These are phyloP conservation scores for Globisporangium heterothallicum DNA, from an alignment of 352 stramenopile genomes.

Conservation along the genomic window DNA sequence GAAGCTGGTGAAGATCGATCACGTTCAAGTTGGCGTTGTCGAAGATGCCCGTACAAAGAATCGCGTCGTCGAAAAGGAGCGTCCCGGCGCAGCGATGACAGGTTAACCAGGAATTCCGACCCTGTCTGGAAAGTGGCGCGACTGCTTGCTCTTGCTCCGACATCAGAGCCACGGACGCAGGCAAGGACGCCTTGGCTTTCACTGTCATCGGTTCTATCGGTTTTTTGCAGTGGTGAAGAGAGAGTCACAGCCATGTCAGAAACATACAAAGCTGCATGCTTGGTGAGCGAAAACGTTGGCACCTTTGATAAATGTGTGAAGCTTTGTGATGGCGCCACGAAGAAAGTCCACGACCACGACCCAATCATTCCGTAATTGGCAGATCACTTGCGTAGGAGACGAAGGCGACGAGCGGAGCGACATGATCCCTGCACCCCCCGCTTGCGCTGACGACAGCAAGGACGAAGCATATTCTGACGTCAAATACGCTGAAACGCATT, in stretches of 20 bases:
- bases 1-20: conserved; percentile 45
- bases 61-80: conserved; percentile 42
- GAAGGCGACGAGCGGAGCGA: conserved; percentile 33
- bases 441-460: conserved; percentile 23
- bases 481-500: conserved; percentile 20
- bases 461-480: conserved; percentile 11
- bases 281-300: no score
- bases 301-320: conserved; percentile 53
- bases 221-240: background rate
- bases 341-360: conserved; percentile 50
- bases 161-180: conserved; percentile 28
- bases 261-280: background rate
- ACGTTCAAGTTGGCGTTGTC: conserved; percentile 37
- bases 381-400: conserved; percentile 37
- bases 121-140: background rate
- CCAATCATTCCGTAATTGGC: conserved; percentile 73
- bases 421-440: conserved; percentile 25
- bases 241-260: background rate
- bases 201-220: no score
- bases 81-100: conserved; percentile 42
- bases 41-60: conserved; percentile 42
- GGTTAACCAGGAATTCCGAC: conserved; percentile 47
- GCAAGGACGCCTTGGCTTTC: conserved; percentile 18
- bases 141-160: conserved; percentile 16
- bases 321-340: conserved; percentile 30